Base-by-base conservation (phyloP, 2,329 filamentous ascomycete species). In the Zymoseptoria tritici region DNA sequence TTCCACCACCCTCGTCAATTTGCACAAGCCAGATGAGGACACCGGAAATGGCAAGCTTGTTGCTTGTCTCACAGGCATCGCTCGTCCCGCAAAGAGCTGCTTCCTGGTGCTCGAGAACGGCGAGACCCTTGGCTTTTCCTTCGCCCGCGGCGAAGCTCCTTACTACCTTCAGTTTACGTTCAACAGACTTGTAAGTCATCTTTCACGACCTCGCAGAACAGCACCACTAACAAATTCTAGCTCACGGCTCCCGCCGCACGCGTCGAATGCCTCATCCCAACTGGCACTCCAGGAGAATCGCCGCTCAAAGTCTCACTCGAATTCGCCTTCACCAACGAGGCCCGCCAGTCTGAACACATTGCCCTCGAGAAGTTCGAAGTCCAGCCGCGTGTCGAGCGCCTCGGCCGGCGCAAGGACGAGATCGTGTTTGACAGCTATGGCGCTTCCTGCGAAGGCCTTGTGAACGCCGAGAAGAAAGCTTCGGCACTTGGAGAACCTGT, bases 191-290 rank as follows among this genome's bases (percentile, higher is more conserved):
- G 61, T 60, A 54, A 56, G 58, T 49, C 8, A 22, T 29, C 26
- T 53, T 26, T 9, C 13, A 8, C 9, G 22, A 16, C 9, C 11
- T 42, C n/a, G 13, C 29, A 31, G 19, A 29, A 29, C 3, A 29
- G 52, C 20, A 49, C 2, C 26, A 26, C 60, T 62, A 57, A 62
- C 60, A 8, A 16, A 13, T 4, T 4, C n/a, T 50, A 59, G 58
- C 57, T 64, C 22, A 61, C 57, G 6, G 56, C 60, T 29, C 64
- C 64, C 1, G 55, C 54, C 5, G 24, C 62, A 0, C 46, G 60
- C 2, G 21, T 66, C 9, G 59, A 64, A 55, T 24, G 49, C 31
- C 13, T 36, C n/a, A 46, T 57, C 6, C 29, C 51, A 22, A 16
- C 16, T 2, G 36, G 21, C 22, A 19, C 20, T 4, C 20, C 46